Percentiles rank a stretch among this genome's conserved stretches.
Evolutionary conservation across 495 filamentous ascomycete genomes (phyloP).

Genomic region (Penicillium arizonense): DNA sequence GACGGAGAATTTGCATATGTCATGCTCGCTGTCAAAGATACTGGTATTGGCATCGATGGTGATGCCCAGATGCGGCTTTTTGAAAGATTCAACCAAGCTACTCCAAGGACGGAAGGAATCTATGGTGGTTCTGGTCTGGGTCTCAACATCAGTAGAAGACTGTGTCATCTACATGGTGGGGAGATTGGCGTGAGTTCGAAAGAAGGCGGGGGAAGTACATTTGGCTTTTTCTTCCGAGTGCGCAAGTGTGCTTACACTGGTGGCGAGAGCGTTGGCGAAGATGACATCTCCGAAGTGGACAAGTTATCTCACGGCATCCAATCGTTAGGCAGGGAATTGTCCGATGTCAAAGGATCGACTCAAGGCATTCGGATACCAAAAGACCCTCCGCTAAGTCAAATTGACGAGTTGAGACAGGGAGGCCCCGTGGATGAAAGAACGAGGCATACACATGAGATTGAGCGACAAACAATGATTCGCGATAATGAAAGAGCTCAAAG

Average conservation of each 20-base stretch:
- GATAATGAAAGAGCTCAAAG: neutral
- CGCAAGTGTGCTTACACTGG: slow-evolving; percentile 33
- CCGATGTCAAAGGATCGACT: slow-evolving; percentile 1
- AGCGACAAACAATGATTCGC: neutral
- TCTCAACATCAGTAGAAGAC: slow-evolving; percentile 73
- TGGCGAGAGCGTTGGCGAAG: slow-evolving; percentile 20
- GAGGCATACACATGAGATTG: slow-evolving; percentile 4
- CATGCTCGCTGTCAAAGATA: slow-evolving; percentile 73
- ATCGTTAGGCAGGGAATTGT: slow-evolving; percentile 13
- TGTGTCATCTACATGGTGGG: slow-evolving; percentile 80
- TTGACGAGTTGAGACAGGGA: slow-evolving; percentile 3
- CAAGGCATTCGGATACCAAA: slow-evolving; percentile 5
- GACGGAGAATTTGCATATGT: slow-evolving; percentile 65
- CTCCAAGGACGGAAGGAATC: slow-evolving; percentile 71
- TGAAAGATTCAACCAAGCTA: slow-evolving; percentile 77
- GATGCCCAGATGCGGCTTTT: slow-evolving; percentile 75
- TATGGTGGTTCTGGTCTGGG: slow-evolving; percentile 85
- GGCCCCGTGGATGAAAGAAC: slow-evolving; percentile 1
- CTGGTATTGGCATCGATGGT: slow-evolving; percentile 71
- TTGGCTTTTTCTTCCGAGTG: slow-evolving; percentile 78
- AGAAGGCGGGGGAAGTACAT: slow-evolving; percentile 73
- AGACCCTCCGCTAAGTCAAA: slow-evolving; percentile 2
- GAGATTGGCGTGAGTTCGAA: slow-evolving; percentile 77
- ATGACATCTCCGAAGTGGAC: slow-evolving; percentile 11
- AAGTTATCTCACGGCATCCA: slow-evolving; percentile 22